phyloP scores from a whole-genome alignment of 129 eudicot genomes.

The Silybum marianum region DNA sequence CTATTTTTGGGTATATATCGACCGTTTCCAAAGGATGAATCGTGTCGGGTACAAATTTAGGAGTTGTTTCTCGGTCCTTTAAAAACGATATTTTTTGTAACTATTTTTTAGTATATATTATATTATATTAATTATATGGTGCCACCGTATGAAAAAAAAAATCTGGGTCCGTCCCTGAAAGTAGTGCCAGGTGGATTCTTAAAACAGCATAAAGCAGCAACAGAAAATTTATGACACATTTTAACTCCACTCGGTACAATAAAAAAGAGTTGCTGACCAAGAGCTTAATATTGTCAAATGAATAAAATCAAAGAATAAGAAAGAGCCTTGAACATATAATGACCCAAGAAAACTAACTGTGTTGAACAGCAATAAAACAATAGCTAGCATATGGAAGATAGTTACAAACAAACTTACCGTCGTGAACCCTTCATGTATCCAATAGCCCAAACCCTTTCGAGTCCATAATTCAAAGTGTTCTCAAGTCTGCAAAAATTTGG shows the following conservation, averaged over 20 bases:
- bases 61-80: too few relatives aligned
- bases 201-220: slow-evolving; percentile 3
- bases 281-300: slow-evolving; percentile 10
- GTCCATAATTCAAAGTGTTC: slow-evolving; percentile 85
- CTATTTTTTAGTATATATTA: too few relatives aligned
- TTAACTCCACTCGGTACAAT: slow-evolving; percentile 1
- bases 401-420: slow-evolving; percentile 49
- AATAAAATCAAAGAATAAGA: neutral
- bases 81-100: too few relatives aligned
- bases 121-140: too few relatives aligned
- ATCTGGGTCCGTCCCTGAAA: too few relatives aligned
- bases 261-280: neutral
- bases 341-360: slow-evolving; percentile 3
- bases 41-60: too few relatives aligned
- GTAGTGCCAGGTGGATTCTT: slow-evolving; percentile 1
- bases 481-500: slow-evolving; percentile 66
- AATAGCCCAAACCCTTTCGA: slow-evolving; percentile 95
- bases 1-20: too few relatives aligned
- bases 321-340: slow-evolving; percentile 1
- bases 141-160: too few relatives aligned
- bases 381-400: neutral
- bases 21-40: too few relatives aligned
- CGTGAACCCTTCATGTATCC: slow-evolving; percentile 87
- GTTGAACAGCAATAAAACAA: slow-evolving; percentile 1
- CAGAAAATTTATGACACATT: neutral